Conservation (phyloP, 2,329 filamentous ascomycete genomes). For the Venturia asperata region DNA sequence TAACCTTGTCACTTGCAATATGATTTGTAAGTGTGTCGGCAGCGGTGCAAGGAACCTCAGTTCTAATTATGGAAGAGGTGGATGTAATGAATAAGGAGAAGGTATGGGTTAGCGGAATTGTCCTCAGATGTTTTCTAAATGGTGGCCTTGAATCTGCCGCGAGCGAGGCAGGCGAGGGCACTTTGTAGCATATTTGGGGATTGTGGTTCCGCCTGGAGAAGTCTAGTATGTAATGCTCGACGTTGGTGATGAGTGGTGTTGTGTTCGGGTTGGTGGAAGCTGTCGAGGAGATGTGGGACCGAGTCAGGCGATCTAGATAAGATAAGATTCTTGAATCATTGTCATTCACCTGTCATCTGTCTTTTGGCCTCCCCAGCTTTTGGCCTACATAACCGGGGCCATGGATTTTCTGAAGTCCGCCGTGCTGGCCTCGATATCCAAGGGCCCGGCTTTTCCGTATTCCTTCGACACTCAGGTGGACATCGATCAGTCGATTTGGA, state of each 20-base stretch:
- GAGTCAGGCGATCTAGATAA: neutral
- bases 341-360: neutral
- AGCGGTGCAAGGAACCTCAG: neutral
- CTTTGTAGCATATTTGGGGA: no score
- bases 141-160: no score
- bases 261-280: neutral
- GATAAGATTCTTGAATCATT: conserved; percentile 2
- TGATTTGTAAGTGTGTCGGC: neutral
- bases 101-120: neutral
- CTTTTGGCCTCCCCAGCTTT: neutral
- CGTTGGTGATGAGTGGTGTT: no score
- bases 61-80: neutral
- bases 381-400: neutral
- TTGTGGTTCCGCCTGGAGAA: no score
- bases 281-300: neutral
- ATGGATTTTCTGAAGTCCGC: conserved; percentile 99
- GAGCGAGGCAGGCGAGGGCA: no score
- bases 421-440: conserved; percentile 91
- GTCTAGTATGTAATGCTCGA: no score
- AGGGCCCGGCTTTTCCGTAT: conserved; percentile 88
- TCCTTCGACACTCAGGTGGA: conserved; percentile 89
- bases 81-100: neutral
- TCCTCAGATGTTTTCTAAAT: no score
- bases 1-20: neutral
- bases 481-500: conserved; percentile 90